phyloP scores from a whole-genome alignment of 2,329 filamentous ascomycete genomes.

The Colletotrichum sp. region DNA sequence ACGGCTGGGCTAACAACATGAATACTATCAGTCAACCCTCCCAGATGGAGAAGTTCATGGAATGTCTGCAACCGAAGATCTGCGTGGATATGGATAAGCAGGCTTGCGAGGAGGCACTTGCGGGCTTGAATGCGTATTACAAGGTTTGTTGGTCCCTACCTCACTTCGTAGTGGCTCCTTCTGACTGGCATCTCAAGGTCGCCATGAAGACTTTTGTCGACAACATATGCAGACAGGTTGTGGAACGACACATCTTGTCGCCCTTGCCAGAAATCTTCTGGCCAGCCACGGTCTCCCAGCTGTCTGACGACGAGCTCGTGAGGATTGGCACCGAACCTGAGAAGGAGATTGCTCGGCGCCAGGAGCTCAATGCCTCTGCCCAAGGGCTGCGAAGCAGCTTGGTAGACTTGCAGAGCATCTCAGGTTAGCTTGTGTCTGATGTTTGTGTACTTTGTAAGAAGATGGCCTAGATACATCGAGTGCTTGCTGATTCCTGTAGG shows the following conservation, averaged over 20 bases:
- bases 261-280: slow-evolving; percentile 7
- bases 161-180: not conserved
- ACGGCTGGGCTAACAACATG: fast-evolving
- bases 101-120: slow-evolving; percentile 22
- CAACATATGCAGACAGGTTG: slow-evolving; percentile 26
- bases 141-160: not conserved
- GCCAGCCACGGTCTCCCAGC: not conserved
- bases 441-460: not conserved
- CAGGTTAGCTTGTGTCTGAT: not conserved
- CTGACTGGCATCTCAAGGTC: not conserved
- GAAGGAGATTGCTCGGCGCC: not conserved
- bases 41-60: not conserved
- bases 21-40: fast-evolving
- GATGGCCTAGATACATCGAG: not conserved
- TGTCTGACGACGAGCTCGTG: slow-evolving; percentile 2
- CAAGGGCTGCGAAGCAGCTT: not conserved
- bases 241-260: slow-evolving; percentile 24
- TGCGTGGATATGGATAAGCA: slow-evolving; percentile 22
- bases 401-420: not conserved
- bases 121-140: slow-evolving; percentile 26
- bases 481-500: not conserved
- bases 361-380: not conserved
- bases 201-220: slow-evolving; percentile 26
- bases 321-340: slow-evolving; percentile 6
- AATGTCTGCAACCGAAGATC: not conserved